Base-by-base conservation (phyloP, 805 yeast genomes). In the Spathaspora arborariae region DNA sequence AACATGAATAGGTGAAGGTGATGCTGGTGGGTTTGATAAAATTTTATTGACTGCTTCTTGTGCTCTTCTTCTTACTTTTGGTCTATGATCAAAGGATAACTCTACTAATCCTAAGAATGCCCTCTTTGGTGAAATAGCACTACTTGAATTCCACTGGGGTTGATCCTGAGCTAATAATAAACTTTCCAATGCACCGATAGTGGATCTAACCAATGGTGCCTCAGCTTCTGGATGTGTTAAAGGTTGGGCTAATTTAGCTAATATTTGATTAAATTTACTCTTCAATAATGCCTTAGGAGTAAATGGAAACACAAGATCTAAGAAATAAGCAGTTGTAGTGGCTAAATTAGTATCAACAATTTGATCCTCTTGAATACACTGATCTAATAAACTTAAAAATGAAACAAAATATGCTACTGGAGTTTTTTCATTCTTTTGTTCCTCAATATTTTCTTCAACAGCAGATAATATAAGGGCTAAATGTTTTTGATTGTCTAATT, bases 51-150 rank as follows among this genome's bases (percentile, higher is more conserved):
- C 76, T 1, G 97, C 87, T 48, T 94, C 99, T 57, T 84, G 85
- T 1, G 98, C 96, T 72, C 97, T 84, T 78, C 86, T 88, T 64
- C 99, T 81, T 10, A 94, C 96, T 58, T 94, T 94, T 33, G 99
- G 99, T 61, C 98, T 80, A 40, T 86, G 85, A 65, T 94, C 97
- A 38, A 88, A 68, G 0, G 92, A 80, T 51, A 89, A 74, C 62
- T 87, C 89, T 49, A 91, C 67, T 49, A 91, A 66, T 40, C 92
- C 96, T 35, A 78, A 76, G 48, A 90, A 68, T 38, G 94, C 96
- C 73, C 95, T 80, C 59, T 78, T 80, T 43, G 97, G 96, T n/a
- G 86, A 79, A 35, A 81, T 76, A 73, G 72, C 51, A 65, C 78
- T 65, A 66, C 67, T 49, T 61, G 79, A 50, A 65, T 60, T 26